These are phyloP conservation scores for Solanum bulbocastanum DNA, from an alignment of 257 asterid species.

Conservation along the genomic window DNA sequence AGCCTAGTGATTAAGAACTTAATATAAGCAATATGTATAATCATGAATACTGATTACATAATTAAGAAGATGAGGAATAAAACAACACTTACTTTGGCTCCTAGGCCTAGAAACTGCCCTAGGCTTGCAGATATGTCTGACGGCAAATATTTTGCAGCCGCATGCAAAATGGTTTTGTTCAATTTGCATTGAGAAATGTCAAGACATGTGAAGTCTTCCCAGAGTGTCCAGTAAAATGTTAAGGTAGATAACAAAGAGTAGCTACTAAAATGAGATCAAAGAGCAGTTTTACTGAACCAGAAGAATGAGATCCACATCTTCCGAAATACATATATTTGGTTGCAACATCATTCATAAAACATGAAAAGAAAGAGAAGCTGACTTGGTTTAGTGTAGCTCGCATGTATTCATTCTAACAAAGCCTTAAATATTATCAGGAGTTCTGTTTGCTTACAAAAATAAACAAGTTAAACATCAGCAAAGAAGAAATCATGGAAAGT, in stretches of 20 bases:
- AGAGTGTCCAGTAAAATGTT: conserved; percentile 42
- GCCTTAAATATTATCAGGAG: background rate
- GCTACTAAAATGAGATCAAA: background rate
- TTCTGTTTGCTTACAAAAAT: background rate
- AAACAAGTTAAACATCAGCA: background rate
- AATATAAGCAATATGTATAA: background rate
- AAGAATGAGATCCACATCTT: background rate
- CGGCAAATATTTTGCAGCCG: conserved; percentile 56
- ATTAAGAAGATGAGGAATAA: background rate
- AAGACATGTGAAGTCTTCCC: conserved; percentile 92
- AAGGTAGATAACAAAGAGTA: conserved; percentile 24
- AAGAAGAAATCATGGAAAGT: background rate
- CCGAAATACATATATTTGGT: background rate
- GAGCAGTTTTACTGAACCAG: background rate
- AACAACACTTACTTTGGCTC: conserved; percentile 44
- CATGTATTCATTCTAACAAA: background rate
- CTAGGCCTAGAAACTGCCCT: conserved; percentile 51
- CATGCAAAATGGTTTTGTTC: conserved; percentile 64
- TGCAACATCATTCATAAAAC: background rate
- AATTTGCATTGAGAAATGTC: conserved; percentile 84
- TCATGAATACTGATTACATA: background rate
- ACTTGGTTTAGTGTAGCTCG: background rate
- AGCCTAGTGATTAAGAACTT: conserved; percentile 35
- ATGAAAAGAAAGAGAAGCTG: background rate
- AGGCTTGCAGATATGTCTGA: conserved; percentile 53